Evolutionary conservation across 805 yeast genomes (phyloP).

Genomic region (Kodamaea restingae): DNA sequence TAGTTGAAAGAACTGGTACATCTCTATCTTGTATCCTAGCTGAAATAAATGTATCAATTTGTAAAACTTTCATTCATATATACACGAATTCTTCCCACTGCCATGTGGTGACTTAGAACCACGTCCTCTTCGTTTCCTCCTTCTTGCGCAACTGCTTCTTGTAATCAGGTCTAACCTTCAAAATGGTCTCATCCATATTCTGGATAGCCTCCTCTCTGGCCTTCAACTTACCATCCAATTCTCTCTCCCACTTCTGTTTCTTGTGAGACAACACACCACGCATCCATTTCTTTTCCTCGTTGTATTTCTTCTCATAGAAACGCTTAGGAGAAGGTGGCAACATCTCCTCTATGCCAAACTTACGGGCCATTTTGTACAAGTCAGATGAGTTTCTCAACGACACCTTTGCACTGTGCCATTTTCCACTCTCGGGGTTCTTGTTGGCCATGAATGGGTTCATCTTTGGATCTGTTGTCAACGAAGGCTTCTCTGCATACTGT

Average conservation of each 20-base stretch:
- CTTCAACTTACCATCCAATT: conserved; percentile 52
- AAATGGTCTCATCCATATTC: conserved; percentile 60
- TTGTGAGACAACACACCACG: conserved; percentile 75
- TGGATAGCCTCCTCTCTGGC: conserved; percentile 63
- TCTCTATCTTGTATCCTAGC: no score
- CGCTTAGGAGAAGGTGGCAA: conserved; percentile 68
- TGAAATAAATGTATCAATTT: no score
- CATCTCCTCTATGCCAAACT: conserved; percentile 73
- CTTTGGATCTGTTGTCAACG: conserved; percentile 58
- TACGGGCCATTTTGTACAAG: conserved; percentile 74
- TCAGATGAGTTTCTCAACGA: conserved; percentile 82
- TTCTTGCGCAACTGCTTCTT: conserved; percentile 37
- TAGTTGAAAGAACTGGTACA: no score
- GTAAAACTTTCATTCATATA: background rate
- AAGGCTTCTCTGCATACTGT: conserved; percentile 60
- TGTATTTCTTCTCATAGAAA: conserved; percentile 75
- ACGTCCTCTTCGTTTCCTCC: conserved; percentile 31
- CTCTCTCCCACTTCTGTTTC: conserved; percentile 78
- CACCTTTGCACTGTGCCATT: conserved; percentile 70
- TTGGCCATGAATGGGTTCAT: conserved; percentile 88
- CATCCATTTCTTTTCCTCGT: conserved; percentile 58
- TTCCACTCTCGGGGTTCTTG: conserved; percentile 76
- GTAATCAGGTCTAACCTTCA: conserved; percentile 53
- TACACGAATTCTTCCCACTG: background rate
- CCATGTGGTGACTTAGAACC: conserved; percentile 26